A percentile compares a stretch with the other conserved stretches of the same genome.
Conservation (phyloP, 2,329 filamentous ascomycete species). For the Leptographium wingfieldii region DNA sequence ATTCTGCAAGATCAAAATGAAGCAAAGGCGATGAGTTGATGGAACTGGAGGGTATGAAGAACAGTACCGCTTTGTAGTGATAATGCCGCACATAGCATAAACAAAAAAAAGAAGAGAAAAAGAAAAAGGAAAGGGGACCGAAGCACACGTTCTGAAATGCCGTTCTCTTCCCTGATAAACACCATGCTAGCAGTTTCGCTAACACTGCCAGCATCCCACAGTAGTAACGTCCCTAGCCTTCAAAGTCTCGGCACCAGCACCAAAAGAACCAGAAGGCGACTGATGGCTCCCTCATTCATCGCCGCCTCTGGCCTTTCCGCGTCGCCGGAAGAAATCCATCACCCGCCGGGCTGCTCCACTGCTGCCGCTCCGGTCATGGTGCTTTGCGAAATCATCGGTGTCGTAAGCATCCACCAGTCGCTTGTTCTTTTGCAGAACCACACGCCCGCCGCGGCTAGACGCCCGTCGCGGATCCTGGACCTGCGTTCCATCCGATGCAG, state of each 20-base stretch:
- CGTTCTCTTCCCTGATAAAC: background rate
- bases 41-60: background rate
- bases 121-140: background rate
- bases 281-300: slow-evolving; percentile 30
- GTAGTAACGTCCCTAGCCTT: background rate
- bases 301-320: slow-evolving; percentile 60
- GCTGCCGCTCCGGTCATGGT: slow-evolving; percentile 61
- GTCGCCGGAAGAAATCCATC: slow-evolving; percentile 94
- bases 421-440: slow-evolving; percentile 71
- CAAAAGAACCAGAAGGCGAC: background rate
- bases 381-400: slow-evolving; percentile 47
- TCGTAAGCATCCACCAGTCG: slow-evolving; percentile 86
- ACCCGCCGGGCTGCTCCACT: slow-evolving; percentile 81
- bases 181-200: background rate
- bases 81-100: background rate
- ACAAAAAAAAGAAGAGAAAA: background rate
- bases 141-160: background rate
- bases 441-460: slow-evolving; percentile 21
- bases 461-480: slow-evolving; percentile 27
- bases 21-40: background rate
- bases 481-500: slow-evolving; percentile 29
- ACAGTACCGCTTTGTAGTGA: background rate
- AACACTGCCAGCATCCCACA: background rate
- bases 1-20: background rate
- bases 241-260: background rate